Percentiles rank a stretch among this genome's conserved stretches.
Evolutionary conservation across 1,284 basidiomycete genomes (phyloP).

Genomic region (Trametes polyzona): DNA sequence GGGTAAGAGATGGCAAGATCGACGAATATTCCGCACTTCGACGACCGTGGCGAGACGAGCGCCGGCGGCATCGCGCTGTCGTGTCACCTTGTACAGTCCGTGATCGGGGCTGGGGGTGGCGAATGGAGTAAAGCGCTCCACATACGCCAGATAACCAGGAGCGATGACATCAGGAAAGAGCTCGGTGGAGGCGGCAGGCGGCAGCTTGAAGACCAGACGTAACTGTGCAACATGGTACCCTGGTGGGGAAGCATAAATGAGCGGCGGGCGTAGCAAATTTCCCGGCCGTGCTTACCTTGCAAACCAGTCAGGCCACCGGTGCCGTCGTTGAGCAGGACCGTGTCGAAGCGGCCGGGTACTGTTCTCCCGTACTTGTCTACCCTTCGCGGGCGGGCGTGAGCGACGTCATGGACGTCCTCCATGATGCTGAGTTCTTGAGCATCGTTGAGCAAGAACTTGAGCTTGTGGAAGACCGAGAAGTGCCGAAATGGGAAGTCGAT

Average conservation of each 20-base stretch:
- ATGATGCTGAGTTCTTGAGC: background rate
- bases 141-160: conserved; percentile 33
- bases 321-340: conserved; percentile 18
- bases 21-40: conserved; percentile 26
- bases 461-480: conserved; percentile 20
- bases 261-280: background rate
- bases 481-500: conserved; percentile 5
- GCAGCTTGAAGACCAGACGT: conserved; percentile 22
- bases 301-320: background rate
- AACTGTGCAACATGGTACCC: conserved; percentile 27
- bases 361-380: background rate
- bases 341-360: conserved; percentile 26
- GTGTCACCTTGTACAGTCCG: conserved; percentile 24
- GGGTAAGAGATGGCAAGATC: conserved; percentile 36
- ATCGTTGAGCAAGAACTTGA: conserved; percentile 16
- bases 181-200: background rate
- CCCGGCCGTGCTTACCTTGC: conserved; percentile 11
- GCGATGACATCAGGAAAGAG: conserved; percentile 18
- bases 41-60: conserved; percentile 29
- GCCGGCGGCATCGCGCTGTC: conserved; percentile 13
- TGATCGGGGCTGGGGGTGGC: conserved; percentile 6
- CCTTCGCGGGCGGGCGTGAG: conserved; percentile 14
- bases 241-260: background rate
- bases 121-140: conserved; percentile 39
- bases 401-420: conserved; percentile 1